Conservation (phyloP, 1,284 basidiomycete species). For the Sparassis latifolia region DNA sequence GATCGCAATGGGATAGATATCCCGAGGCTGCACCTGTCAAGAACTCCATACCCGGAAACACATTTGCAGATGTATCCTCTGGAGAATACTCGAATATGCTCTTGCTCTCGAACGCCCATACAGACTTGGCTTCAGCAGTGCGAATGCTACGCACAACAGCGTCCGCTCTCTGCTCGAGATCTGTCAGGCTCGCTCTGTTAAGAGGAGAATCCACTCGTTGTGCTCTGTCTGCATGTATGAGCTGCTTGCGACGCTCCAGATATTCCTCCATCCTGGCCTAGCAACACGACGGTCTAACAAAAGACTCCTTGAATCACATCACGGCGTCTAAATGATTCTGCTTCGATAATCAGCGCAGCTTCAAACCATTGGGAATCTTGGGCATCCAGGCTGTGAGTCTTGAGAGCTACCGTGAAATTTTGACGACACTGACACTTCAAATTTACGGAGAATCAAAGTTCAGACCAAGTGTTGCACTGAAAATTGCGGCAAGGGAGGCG, state of each 20-base stretch:
- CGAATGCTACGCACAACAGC: conserved; percentile 47
- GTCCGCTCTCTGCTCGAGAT: conserved; percentile 47
- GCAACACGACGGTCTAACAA: too few species aligned
- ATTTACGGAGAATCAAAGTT: too few species aligned
- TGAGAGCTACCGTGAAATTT: too few species aligned
- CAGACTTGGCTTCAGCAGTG: conserved; percentile 41
- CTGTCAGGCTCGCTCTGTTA: conserved; percentile 22
- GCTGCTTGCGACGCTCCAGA: conserved; percentile 32
- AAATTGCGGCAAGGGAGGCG: too few species aligned
- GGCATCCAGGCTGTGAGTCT: too few species aligned
- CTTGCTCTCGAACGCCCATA: conserved; percentile 46
- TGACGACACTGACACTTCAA: too few species aligned
- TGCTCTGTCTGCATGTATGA: conserved; percentile 47
- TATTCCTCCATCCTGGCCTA: conserved; percentile 28
- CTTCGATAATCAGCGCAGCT: too few species aligned
- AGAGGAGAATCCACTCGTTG: conserved; percentile 33
- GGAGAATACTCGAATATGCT: conserved; percentile 33
- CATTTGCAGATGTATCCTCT: conserved; percentile 31
- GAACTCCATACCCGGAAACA: conserved; percentile 75
- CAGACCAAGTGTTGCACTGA: too few species aligned
- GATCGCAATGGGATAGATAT: background rate
- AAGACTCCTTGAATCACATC: too few species aligned
- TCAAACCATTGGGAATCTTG: too few species aligned
- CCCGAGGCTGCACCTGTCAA: conserved; percentile 41
- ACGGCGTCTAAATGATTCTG: too few species aligned